Percentiles rank a stretch among this genome's conserved stretches.
phyloP scores from a whole-genome alignment of 2,329 filamentous ascomycete genomes.

The Nemania sp. region DNA sequence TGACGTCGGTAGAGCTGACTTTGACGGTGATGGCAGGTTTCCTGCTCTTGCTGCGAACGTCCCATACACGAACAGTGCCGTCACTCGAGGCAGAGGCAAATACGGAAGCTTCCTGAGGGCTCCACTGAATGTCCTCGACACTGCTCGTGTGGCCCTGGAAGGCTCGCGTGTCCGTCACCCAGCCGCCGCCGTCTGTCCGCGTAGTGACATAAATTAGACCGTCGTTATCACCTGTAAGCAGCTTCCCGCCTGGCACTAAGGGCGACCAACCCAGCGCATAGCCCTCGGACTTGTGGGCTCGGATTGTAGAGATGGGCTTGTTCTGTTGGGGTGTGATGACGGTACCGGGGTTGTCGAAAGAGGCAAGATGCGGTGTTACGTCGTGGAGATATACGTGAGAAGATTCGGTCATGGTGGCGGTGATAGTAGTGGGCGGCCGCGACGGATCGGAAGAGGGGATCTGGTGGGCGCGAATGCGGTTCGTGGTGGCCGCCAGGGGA shows the following conservation, averaged over 20 bases:
- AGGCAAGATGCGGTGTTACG: conserved; percentile 82
- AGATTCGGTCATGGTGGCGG: conserved; percentile 91
- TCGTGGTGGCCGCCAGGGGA: conserved; percentile 83
- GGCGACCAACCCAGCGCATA: conserved; percentile 98
- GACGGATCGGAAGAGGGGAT: conserved; percentile 71
- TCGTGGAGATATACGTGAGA: conserved; percentile 90
- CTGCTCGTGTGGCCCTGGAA: conserved; percentile 84
- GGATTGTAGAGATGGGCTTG: conserved; percentile 84
- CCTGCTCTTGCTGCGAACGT: conserved; percentile 86
- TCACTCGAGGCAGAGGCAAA: conserved; percentile 94
- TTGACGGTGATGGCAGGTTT: conserved; percentile 86
- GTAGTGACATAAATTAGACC: conserved; percentile 89
- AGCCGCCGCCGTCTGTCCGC: conserved; percentile 83
- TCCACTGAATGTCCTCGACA: conserved; percentile 97
- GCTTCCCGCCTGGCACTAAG: conserved; percentile 75
- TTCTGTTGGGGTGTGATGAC: conserved; percentile 80
- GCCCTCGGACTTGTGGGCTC: conserved; percentile 90
- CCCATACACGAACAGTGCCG: conserved; percentile 95
- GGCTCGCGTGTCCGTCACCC: conserved; percentile 81
- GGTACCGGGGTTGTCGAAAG: conserved; percentile 87
- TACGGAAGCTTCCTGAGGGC: conserved; percentile 86
- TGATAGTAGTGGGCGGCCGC: conserved; percentile 76
- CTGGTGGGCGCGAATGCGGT: conserved; percentile 89
- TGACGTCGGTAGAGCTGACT: conserved; percentile 84
- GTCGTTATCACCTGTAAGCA: conserved; percentile 88